Base-by-base conservation (phyloP, 2,329 filamentous ascomycete genomes). In the Penicillium olsonii region DNA sequence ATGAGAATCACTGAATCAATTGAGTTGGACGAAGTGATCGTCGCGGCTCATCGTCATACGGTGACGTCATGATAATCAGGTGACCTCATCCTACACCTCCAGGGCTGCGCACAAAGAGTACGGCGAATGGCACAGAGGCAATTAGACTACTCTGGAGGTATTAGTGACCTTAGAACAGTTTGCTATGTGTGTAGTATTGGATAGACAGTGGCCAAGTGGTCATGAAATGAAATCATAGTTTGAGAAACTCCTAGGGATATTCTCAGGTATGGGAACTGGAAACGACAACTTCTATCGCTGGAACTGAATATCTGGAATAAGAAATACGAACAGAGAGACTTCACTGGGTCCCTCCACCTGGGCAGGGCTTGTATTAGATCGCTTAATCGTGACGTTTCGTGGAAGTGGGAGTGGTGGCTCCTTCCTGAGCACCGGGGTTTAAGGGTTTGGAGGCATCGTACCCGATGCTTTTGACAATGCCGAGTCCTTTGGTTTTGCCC, bases 401-500 rank as follows among this genome's bases (percentile, higher is more conserved):
- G 3, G 47, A 17, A 10, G 20, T 45, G 11, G 47, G 42, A 10
- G 47, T 38, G 2, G 12, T 50, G 22, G 29, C 33, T 60, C 59
- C 48, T 3, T 64, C 55, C 26, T 66, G 63, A 14, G 57, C 57
- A n/a, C 73, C 67, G 4, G 72, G 68, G 49, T 72, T 74, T 39
- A 81, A 59, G 6, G 78, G 78, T n/a, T 78, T 72, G 3, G 56
- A 62, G 76, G 84, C 78, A 68, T 97, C 91, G 68, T 97, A 99
- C 2, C 91, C 91, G 0, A 97, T 81, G 33, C 84, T 83, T 70
- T 96, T 96, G 42, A 99, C 90, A 55, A 99, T 96, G 0, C 94
- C 94, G 0, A 99, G 75, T 0, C 94, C 94, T 76, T 97, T 97
- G 0, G 94, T 99, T 53, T 91, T 82, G 0, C 94, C 94, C 74